Percentiles rank a stretch among this genome's conserved stretches.
These are phyloP conservation scores for Litchi chinensis DNA, from an alignment of 345 rosid species.

Conservation along the genomic window DNA sequence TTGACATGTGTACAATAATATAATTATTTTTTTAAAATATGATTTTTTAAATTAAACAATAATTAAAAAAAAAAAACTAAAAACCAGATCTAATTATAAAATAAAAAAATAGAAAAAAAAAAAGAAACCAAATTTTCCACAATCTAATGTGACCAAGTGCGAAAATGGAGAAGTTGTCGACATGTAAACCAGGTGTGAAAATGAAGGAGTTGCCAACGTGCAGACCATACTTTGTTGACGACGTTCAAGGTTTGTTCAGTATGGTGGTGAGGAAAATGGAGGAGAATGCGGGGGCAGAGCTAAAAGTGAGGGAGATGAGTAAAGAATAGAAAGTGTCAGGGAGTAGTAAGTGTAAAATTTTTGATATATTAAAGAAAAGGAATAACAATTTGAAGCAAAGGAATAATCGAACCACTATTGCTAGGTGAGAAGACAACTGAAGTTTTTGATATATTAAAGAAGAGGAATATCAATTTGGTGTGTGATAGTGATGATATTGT, in stretches of 20 bases:
- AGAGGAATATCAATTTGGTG: constrained; percentile 33
- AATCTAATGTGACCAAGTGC: too few relatives aligned
- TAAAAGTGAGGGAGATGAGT: constrained; percentile 48
- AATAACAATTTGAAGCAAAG: too few relatives aligned
- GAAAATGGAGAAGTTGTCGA: too few relatives aligned
- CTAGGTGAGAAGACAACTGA: constrained; percentile 44
- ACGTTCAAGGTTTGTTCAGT: constrained; percentile 34
- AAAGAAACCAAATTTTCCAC: too few relatives aligned
- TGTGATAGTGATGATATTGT: constrained; percentile 46
- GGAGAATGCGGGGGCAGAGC: constrained; percentile 21
- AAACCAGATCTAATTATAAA: too few relatives aligned
- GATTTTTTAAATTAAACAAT: too few relatives aligned
- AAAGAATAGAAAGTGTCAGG: constrained; percentile 39
- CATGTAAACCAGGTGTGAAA: too few relatives aligned
- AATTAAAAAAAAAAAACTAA: too few relatives aligned
- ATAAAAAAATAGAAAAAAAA: too few relatives aligned
- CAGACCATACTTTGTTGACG: constrained; percentile 27
- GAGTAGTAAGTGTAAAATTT: constrained; percentile 28
- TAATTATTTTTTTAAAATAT: too few relatives aligned
- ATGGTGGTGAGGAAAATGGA: neutral
- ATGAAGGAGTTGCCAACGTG: constrained; percentile 20
- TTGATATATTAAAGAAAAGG: too few relatives aligned
- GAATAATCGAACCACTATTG: neutral
- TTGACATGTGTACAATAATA: too few relatives aligned
- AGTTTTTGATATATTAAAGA: constrained; percentile 36